Evolutionary conservation across 164 flowering plant genomes (phyloP), one percentile per base, ranked within the genome.

Genomic region (Santalum album): DNA sequence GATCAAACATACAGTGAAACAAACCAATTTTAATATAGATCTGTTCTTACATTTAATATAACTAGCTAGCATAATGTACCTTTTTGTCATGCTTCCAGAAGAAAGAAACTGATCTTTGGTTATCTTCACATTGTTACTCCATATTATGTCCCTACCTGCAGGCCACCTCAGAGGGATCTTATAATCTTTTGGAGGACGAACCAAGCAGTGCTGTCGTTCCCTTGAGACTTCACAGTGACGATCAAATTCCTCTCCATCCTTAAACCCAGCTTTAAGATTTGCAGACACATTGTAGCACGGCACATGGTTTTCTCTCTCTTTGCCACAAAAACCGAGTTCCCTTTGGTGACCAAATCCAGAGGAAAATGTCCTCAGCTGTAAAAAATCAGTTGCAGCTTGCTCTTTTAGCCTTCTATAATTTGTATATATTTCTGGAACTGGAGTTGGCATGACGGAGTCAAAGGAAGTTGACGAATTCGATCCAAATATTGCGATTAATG

Each of bases 151-250:
- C 64, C 78, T 70, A 35, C 98, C 96, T 63, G 80, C 68, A 3
- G 98, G 98, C 98, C 98, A 92, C 49, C 82, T 73, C 48, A 92
- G 62, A 7, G 98, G 95, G 47, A 72, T 86, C 81, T 86, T 92
- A 67, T 92, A 92, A 22, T 88, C 94, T 73, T 83, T 88, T 0
- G 96, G 95, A 29, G 96, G 86, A 22, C 96, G 96, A 62, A 83
- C 75, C 67, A 92, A 62, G 68, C 96, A 92, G 19, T 63, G 66
- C 12, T 51, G 51, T 15, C 66, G 65, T 42, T 53, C 68, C 48
- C 60, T 49, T 27, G 81, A 75, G 15, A 79, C 25, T 51, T 86
- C 94, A 76, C 98, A 92, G 62, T 88, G 95, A 23, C 98, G 85
- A 67, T 86, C 98, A 63, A 75, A 80, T 72, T 92, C 94, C 64